These are phyloP conservation scores for Fagopyrum esculentum DNA, from an alignment of 148 eudicot species.

Conservation along the genomic window DNA sequence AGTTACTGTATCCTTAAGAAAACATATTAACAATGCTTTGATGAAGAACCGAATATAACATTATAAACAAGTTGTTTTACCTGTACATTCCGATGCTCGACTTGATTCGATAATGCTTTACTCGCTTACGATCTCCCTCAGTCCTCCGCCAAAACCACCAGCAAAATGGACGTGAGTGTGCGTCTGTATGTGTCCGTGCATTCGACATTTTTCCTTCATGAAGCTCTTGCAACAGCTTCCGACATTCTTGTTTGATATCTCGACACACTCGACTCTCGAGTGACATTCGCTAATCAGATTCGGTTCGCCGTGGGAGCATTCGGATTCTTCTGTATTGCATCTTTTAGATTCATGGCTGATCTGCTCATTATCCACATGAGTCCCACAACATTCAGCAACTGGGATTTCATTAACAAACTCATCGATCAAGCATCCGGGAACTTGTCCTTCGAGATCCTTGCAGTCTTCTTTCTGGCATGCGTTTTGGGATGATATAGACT, in stretches of 20 bases:
- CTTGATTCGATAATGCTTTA: conserved; percentile 16
- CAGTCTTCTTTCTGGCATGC: conserved; percentile 9
- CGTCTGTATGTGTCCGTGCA: background rate
- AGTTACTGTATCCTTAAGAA: background rate
- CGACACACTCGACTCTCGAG: background rate
- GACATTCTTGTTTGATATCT: conserved; percentile 33
- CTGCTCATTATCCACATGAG: background rate
- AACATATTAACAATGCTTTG: background rate
- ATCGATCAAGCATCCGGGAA: background rate
- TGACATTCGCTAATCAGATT: background rate
- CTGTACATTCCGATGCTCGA: background rate
- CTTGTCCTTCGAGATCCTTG: conserved; percentile 10
- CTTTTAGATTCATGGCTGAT: background rate
- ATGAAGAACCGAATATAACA: background rate
- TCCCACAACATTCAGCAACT: background rate
- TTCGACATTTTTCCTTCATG: conserved; percentile 45
- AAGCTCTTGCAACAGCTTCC: conserved; percentile 52
- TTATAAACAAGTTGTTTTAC: background rate
- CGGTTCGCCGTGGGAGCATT: background rate
- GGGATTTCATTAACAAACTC: background rate
- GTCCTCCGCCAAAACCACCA: conserved; percentile 34
- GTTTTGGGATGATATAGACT: background rate
- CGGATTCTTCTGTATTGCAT: background rate
- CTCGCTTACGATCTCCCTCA: conserved; percentile 64
- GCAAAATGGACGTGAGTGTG: conserved; percentile 21